Base-by-base conservation (phyloP, 192 early-diverging fungal species). In the Backusella parvicylindrica region DNA sequence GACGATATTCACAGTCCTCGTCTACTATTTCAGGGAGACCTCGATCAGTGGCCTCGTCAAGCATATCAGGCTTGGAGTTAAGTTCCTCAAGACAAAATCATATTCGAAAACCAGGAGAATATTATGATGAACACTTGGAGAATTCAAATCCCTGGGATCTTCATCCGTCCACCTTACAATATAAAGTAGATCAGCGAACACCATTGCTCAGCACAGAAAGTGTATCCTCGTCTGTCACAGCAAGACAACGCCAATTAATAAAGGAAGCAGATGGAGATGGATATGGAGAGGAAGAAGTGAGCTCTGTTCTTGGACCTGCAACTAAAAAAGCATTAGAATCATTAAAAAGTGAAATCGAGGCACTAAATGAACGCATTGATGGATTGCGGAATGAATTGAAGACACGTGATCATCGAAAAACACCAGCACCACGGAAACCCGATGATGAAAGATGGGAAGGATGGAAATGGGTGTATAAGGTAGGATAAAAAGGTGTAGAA, bases 291-390 rank as follows among this genome's bases (percentile, higher is more conserved):
- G 32, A 67, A 30, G 35, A 75, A 30, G 38, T 60, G 23, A 72
- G 67, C 3, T 60, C 71, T 43, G 70, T 64, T 11, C 75, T 83
- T 36, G 77, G 81, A 6, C 74, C 77, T 2, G 77, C 77, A 16
- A 79, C 81, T 2, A 72, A 76, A 66, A 70, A 75, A 26, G 81
- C 81, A 18, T 63, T 83, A 18, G 81, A 83, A n/a, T 70, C 75
- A 11, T 49, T 83, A 30, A 75, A 83, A 35, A 37, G 26, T 9
- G 81, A 83, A 41, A 79, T 83, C 30, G 71, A 74, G 32, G 75
- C 78, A 23, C 64, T 83, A 30, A 79, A 83, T 65, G 75, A 72
- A 26, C 74, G 81, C n/a, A 79, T 83, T 63, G 77, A 83, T 65
- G 75, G 64, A 2, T 26, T 83, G 18, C 70, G 78, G 40, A 71